phyloP scores from a whole-genome alignment of 495 filamentous ascomycete genomes.

The Venustampulla echinocandica region DNA sequence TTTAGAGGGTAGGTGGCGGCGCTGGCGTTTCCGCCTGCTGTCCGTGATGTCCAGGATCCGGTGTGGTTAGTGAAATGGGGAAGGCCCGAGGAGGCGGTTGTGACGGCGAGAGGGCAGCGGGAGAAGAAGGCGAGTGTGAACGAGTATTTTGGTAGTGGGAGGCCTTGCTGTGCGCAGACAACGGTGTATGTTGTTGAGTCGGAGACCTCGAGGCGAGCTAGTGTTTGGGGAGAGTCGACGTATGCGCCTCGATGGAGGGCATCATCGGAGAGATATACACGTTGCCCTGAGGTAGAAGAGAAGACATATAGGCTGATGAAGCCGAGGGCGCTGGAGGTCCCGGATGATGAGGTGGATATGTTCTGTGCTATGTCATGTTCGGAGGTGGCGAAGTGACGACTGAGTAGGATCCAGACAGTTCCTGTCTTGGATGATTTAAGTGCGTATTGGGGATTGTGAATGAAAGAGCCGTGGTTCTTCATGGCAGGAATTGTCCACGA shows the following conservation, averaged over 20 bases:
- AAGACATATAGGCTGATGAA: slow-evolving; percentile 87
- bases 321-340: slow-evolving; percentile 43
- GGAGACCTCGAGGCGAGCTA: slow-evolving; percentile 63
- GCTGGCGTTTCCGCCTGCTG: slow-evolving; percentile 75
- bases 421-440: slow-evolving; percentile 48
- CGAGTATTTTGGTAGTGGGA: slow-evolving; percentile 57
- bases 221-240: slow-evolving; percentile 87
- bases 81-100: slow-evolving; percentile 49
- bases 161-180: slow-evolving; percentile 68
- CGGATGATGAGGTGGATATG: slow-evolving; percentile 27
- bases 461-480: slow-evolving; percentile 54
- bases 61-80: slow-evolving; percentile 41
- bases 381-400: slow-evolving; percentile 62
- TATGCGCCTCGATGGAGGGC: slow-evolving; percentile 64
- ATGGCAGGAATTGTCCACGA: slow-evolving; percentile 65
- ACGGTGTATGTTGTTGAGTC: slow-evolving; percentile 58
- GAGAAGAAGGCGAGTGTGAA: slow-evolving; percentile 86
- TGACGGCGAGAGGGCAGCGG: slow-evolving; percentile 45
- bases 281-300: slow-evolving; percentile 51
- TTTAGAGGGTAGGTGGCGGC: slow-evolving; percentile 69
- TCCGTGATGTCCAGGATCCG: slow-evolving; percentile 65
- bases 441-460: slow-evolving; percentile 75
- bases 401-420: slow-evolving; percentile 75
- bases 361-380: slow-evolving; percentile 35
- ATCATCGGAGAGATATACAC: slow-evolving; percentile 62